Evolutionary conservation across 139 green algal species (phyloP), one percentile per base, ranked within the genome.

Genomic region (Edaphochlamys debaryana): DNA sequence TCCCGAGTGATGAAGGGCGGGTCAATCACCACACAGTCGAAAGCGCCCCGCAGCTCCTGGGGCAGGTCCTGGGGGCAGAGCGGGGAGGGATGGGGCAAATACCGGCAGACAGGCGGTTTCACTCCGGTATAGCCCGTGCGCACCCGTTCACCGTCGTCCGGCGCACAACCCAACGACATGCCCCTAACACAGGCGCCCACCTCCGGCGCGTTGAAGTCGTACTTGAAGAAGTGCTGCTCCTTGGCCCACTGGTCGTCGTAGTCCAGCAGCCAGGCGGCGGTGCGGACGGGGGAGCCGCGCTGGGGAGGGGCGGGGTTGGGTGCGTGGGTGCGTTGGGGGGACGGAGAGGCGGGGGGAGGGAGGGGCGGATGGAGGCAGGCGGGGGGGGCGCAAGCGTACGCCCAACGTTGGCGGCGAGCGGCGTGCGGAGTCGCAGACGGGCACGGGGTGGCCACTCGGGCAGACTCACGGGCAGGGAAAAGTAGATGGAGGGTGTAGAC

Each of bases 1-100:
- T 95, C 92, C 45, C 84, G 32, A 20, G 91, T 95, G 85, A 96
- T 95, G 86, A 96, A 96, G 9, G 93, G 93, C 38, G 87, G 87
- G 79, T 91, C 87, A 52, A 92, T 95, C 37, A 95, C 86, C 1
- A 95, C 87, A 32, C 77, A 89, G 84, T 96, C 93, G 79, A 96
- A 96, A 1, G 79, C 74, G 40, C 82, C 42, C n/a, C 88, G 90
- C 76, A 95, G 71, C 23, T 90, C 60, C 0, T 38, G 37, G 4
- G 45, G 45, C 45, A 54, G 45, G 11, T 54, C 45, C 45, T 54
- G 45, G n/a, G n/a, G n/a, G n/a, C n/a, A n/a, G n/a, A n/a, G n/a
- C n/a, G n/a, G n/a, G n/a, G n/a, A n/a, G n/a, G n/a, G n/a, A n/a
- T n/a, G n/a, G n/a, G n/a, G n/a, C n/a, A n/a, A n/a, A n/a, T n/a